Evolutionary conservation across 1,284 basidiomycete species (phyloP).

Genomic region (Pterula multifida): DNA sequence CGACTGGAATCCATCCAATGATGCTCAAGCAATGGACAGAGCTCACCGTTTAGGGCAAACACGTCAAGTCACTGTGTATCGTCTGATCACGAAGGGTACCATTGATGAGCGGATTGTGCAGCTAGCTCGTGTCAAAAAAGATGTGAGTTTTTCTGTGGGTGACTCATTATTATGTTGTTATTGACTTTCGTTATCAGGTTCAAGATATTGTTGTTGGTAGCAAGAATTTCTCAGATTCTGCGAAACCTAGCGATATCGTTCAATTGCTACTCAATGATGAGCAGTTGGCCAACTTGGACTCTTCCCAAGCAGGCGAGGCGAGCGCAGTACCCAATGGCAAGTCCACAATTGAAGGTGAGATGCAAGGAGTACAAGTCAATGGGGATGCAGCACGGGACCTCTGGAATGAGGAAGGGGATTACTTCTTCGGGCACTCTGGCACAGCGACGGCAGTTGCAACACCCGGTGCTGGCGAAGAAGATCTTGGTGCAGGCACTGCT

Average conservation of each 20-base stretch:
- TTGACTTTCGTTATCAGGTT: slow-evolving; percentile 38
- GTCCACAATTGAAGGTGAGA: slow-evolving; percentile 24
- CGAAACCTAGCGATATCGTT: slow-evolving; percentile 95
- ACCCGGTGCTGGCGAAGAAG: slow-evolving; percentile 4
- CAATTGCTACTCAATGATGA: slow-evolving; percentile 94
- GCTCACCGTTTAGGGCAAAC: slow-evolving; percentile 98
- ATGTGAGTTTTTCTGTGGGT: slow-evolving; percentile 41
- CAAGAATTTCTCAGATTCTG: slow-evolving; percentile 85
- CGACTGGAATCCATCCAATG: slow-evolving; percentile 99
- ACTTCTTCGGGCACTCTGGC: slow-evolving; percentile 51
- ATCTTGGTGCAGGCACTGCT: neutral
- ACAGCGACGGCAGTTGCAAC: slow-evolving; percentile 5
- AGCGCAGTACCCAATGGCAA: slow-evolving; percentile 19
- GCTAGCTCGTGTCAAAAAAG: slow-evolving; percentile 90
- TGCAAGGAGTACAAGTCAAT: slow-evolving; percentile 18
- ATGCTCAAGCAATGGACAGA: slow-evolving; percentile 99
- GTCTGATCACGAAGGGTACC: slow-evolving; percentile 91
- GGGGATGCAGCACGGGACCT: slow-evolving; percentile 47
- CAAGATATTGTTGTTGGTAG: slow-evolving; percentile 99
- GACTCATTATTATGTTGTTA: neutral
- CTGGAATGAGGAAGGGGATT: slow-evolving; percentile 76
- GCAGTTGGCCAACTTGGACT: slow-evolving; percentile 58
- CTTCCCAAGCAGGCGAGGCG: slow-evolving; percentile 11
- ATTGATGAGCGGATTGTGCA: slow-evolving; percentile 98
- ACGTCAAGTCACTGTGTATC: slow-evolving; percentile 97